Base-by-base conservation (phyloP, 2,329 filamentous ascomycete genomes). In the Fusarium falciforme region DNA sequence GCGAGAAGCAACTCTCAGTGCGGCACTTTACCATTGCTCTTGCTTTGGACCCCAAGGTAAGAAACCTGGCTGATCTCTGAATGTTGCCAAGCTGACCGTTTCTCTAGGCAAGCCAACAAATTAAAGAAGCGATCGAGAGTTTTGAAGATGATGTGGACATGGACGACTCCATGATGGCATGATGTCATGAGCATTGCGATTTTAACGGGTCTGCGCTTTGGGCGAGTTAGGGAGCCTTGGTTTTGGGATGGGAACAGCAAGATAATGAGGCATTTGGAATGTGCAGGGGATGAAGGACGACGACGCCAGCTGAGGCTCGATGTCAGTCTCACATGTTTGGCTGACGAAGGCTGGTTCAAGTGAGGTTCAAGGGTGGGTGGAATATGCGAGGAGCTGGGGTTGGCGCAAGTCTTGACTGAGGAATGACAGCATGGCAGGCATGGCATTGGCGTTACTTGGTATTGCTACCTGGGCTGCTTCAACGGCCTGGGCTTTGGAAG, bases 51-150 rank as follows among this genome's bases (percentile, higher is more conserved):
- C 96, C 96, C 33, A 98, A 98, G 92, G 96, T 97, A 87, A 80
- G 87, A 81, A 57, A 54, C 69, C 47, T 1, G 22, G 40, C 31
- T 11, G 38, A 42, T 6, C 2, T 40, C 29, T 33, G 17, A 27
- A 16, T 38, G 29, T 10, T 9, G 22, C 9, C 7, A 57, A 61
- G 44, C 64, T 76, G 12, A 77, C 59, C 59, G 4, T 64, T 31
- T 27, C 38, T 22, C 42, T 20, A 98, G 95, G 94, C 96, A 77
- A 95, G 94, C 74, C 93, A 94, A 72, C 93, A 95, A 82, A 98
- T 99, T 83, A 99, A 98, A 84, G 95, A 98, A 81, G 95, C 94
- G 20, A 98, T 99, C 85, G 96, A 98, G 85, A 93, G 92, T 77
- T 89, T 98, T 67, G 94, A 97, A 78, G 92, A 95, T 66, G 92